These are phyloP conservation scores for Rhododendron griersonianum DNA, from an alignment of 148 eudicot genomes.

Conservation along the genomic window DNA sequence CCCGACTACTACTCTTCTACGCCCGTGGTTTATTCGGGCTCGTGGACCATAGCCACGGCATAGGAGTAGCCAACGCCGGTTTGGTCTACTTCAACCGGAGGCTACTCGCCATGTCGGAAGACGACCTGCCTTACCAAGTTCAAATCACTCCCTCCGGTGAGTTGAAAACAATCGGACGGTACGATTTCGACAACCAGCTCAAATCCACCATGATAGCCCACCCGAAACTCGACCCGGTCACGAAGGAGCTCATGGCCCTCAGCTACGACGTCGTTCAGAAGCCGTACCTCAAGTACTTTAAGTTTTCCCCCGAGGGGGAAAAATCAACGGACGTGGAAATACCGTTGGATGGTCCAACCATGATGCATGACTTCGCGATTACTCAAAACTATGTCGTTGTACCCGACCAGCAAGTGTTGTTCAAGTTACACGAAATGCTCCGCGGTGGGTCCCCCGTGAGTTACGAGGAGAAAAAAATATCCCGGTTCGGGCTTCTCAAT, in stretches of 20 bases:
- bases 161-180: conserved; percentile 51
- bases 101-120: conserved; percentile 77
- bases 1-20: conserved; percentile 46
- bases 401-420: conserved; percentile 76
- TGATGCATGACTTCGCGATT: conserved; percentile 79
- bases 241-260: conserved; percentile 49
- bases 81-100: conserved; percentile 54
- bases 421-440: conserved; percentile 51
- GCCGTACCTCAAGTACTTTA: conserved; percentile 61
- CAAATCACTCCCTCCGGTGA: conserved; percentile 47
- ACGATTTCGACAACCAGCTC: conserved; percentile 46
- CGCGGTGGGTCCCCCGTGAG: conserved; percentile 61
- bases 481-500: conserved; percentile 50
- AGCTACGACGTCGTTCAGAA: conserved; percentile 60
- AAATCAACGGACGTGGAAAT: conserved; percentile 62
- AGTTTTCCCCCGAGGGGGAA: conserved; percentile 32
- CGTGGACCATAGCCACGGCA: conserved; percentile 42
- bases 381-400: conserved; percentile 56
- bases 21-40: conserved; percentile 47
- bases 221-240: conserved; percentile 63
- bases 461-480: conserved; percentile 44
- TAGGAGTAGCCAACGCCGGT: conserved; percentile 79
- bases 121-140: conserved; percentile 68
- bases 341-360: conserved; percentile 47
- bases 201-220: conserved; percentile 68